Evolutionary conservation across 768 basidiomycete species (phyloP).

Genomic region (Tricholoma flavovirens): DNA sequence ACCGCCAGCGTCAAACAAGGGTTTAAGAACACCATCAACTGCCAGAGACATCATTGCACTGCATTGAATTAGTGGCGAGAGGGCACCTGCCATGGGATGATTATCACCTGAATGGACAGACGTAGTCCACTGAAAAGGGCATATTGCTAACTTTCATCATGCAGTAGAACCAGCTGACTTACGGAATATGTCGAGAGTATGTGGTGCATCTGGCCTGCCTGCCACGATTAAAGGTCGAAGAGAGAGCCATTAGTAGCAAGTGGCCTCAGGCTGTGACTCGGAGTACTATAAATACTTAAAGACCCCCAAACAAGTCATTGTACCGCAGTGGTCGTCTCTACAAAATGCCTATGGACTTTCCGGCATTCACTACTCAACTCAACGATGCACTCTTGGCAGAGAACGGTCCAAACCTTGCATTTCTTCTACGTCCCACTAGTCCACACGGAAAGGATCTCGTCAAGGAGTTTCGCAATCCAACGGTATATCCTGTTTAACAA

Average conservation of each 20-base stretch:
- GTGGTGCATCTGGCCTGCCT: slow-evolving; percentile 54
- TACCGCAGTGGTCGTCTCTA: too few species aligned
- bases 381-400: slow-evolving; percentile 55
- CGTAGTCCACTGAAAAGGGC: slow-evolving; percentile 64
- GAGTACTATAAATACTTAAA: not conserved
- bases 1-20: slow-evolving; percentile 51
- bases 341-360: slow-evolving; percentile 47
- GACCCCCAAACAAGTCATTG: too few species aligned
- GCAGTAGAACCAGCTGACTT: slow-evolving; percentile 18
- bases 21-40: slow-evolving; percentile 57
- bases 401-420: slow-evolving; percentile 66
- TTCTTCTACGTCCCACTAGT: slow-evolving; percentile 69
- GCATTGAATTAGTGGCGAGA: not conserved
- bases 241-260: slow-evolving; percentile 68
- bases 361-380: slow-evolving; percentile 54
- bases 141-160: not conserved
- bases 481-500: slow-evolving; percentile 25
- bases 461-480: slow-evolving; percentile 62
- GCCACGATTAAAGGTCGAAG: slow-evolving; percentile 59
- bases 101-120: slow-evolving; percentile 74
- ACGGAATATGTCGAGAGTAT: slow-evolving; percentile 80
- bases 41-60: slow-evolving; percentile 58
- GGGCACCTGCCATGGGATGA: not conserved
- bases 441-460: slow-evolving; percentile 73
- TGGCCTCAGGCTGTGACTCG: too few species aligned